These are phyloP conservation scores for Scutellaria galericulata DNA, from an alignment of 257 asterid genomes.

Conservation along the genomic window DNA sequence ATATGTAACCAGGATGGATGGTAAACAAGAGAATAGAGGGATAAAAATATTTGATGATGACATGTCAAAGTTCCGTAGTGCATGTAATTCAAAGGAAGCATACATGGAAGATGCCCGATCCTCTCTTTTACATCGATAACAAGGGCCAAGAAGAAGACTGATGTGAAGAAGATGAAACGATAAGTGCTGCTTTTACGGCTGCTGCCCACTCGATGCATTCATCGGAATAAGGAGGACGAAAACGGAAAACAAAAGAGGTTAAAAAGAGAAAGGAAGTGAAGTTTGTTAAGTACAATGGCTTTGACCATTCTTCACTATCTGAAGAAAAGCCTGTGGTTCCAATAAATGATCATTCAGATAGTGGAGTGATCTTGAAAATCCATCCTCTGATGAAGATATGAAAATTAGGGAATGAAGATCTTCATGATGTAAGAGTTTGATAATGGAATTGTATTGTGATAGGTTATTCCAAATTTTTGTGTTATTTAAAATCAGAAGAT, in stretches of 20 bases:
- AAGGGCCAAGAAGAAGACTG: constrained; percentile 55
- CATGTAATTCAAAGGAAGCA: constrained; percentile 45
- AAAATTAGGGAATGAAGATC: constrained; percentile 25
- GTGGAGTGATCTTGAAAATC: constrained; percentile 65
- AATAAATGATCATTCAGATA: constrained; percentile 40
- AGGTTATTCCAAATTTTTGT: neutral
- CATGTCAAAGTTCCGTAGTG: constrained; percentile 46
- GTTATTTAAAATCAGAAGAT: too few species aligned
- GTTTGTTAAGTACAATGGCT: constrained; percentile 48
- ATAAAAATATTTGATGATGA: constrained; percentile 61
- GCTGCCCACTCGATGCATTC: constrained; percentile 64
- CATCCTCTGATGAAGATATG: constrained; percentile 58
- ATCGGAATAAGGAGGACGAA: constrained; percentile 45
- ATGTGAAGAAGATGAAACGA: constrained; percentile 42
- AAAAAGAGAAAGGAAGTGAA: constrained; percentile 46
- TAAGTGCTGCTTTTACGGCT: constrained; percentile 56
- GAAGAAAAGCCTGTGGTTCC: constrained; percentile 27
- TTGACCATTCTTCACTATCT: constrained; percentile 40
- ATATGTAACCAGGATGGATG: constrained; percentile 59
- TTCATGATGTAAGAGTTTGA: neutral
- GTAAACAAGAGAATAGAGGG: constrained; percentile 63
- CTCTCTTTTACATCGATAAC: constrained; percentile 62
- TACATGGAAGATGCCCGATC: constrained; percentile 42
- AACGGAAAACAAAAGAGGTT: constrained; percentile 46
- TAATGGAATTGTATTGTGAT: neutral